Base-by-base conservation (phyloP, 192 early-diverging fungal species). In the Backusella liffmaniae region DNA sequence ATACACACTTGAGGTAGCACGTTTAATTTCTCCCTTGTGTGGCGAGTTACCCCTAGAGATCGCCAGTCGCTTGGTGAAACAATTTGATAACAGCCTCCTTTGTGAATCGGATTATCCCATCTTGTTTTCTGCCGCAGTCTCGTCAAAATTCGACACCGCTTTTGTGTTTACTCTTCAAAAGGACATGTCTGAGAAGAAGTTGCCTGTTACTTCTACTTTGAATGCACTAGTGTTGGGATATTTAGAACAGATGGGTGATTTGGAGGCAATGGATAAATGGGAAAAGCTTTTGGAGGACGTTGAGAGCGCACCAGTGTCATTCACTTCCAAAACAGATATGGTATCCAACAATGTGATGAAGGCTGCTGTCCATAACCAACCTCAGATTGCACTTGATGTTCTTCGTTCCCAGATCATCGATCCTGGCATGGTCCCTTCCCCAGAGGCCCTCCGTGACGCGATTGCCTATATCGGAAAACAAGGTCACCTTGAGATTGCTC, bases 391-490 rank as follows among this genome's bases (percentile, higher is more conserved):
- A 23, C 16, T 73, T 37, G 56, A 76, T 10, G 53, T 79, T 36
- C 70, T 83, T n/a, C 32, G 66, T 23, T 56, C 23, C 29, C 51
- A 75, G 10, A 66, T 79, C n/a, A 29, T 79, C 4, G 34, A 62
- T 9, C 1, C 15, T 1, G 62, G 76, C 5, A 13, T 53, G 41
- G 35, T 83, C 4, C 82, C 82, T 18, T 51, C 67, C 8, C 68
- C 78, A 46, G 82, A 83, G 26, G 67, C 73, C 29, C 37, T 74
- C 9, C 78, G 78, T 37, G 82, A 83, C 44, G 79, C 78, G 1
- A 83, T 83, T 62, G 73, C 76, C 10, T 72, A 69, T 26, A 65
- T 77, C 51, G 82, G 78, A 23, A 83, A 80, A 34, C 76, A 83
- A 67, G 76, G 73, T n/a, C 41, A 67, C 13, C 39, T 75, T 18